Conservation (phyloP, 306 rosid species). For the Castanea crenata region DNA sequence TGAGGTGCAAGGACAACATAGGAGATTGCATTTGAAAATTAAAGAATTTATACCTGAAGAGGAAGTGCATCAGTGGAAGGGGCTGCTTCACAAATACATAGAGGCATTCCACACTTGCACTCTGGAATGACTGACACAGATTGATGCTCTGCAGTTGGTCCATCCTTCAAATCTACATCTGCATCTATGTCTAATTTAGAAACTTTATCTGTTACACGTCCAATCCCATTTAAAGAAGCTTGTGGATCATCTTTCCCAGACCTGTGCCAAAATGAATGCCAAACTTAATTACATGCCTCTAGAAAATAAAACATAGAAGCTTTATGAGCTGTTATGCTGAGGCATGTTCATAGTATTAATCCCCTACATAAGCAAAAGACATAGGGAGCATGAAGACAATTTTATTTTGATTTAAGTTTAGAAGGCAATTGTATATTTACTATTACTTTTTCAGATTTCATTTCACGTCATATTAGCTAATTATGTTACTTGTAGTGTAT, state of each 20-base stretch:
- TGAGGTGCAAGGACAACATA: constrained; percentile 14
- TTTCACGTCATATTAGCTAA: too few species aligned
- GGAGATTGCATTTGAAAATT: constrained; percentile 2
- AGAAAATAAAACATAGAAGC: background rate
- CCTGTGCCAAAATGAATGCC: constrained; percentile 40
- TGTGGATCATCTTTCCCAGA: constrained; percentile 43
- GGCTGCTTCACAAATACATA: constrained; percentile 86
- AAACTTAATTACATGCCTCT: background rate
- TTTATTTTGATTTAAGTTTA: too few species aligned
- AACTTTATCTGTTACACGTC: constrained; percentile 50
- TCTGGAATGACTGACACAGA: constrained; percentile 40
- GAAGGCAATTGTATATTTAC: too few species aligned
- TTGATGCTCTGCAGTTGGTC: constrained; percentile 38
- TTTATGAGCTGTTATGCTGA: background rate
- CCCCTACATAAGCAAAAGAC: too few species aligned
- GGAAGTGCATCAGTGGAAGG: constrained; percentile 49
- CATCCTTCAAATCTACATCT: constrained; percentile 35
- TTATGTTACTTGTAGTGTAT: too few species aligned
- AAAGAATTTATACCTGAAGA: constrained; percentile 47
- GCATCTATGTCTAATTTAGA: constrained; percentile 59
- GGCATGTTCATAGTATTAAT: background rate
- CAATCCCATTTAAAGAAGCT: constrained; percentile 45
- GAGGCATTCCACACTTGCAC: constrained; percentile 99
- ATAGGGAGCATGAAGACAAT: too few species aligned
- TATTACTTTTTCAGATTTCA: too few species aligned